Conservation (phyloP, 192 early-diverging fungal species). For the Coemansia brasiliensis region DNA sequence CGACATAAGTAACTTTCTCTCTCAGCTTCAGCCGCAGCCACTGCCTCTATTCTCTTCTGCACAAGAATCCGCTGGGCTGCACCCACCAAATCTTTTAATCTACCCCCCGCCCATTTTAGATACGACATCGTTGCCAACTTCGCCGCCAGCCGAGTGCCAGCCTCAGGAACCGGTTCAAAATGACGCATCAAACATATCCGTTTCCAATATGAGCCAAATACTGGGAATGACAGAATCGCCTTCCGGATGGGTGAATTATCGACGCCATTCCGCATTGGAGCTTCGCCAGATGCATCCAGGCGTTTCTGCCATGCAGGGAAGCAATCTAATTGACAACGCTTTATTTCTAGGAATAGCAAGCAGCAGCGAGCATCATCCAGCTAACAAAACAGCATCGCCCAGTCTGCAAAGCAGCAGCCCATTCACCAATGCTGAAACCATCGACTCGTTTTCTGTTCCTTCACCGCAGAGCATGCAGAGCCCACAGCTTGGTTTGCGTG, state of each 20-base stretch:
- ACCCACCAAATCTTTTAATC: too few species aligned
- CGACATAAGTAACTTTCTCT: neutral
- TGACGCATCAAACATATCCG: too few species aligned
- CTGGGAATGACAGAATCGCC: neutral
- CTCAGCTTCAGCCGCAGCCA: neutral
- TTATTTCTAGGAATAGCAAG: neutral
- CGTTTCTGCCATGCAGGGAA: conserved; percentile 1
- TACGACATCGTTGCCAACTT: too few species aligned
- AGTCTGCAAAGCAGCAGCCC: conserved; percentile 6
- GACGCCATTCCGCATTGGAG: conserved; percentile 1
- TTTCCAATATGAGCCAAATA: neutral
- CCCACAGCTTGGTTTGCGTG: conserved; percentile 3
- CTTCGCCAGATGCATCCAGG: conserved; percentile 2
- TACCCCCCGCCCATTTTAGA: too few species aligned
- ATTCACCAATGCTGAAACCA: conserved; percentile 1
- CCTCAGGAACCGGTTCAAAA: too few species aligned
- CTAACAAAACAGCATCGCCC: neutral
- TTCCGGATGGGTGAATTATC: neutral
- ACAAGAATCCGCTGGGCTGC: too few species aligned
- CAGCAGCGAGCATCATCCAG: neutral
- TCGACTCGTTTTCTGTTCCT: conserved; percentile 3
- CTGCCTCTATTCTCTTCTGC: too few species aligned
- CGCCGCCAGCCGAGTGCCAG: too few species aligned
- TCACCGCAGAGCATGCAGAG: conserved; percentile 11
- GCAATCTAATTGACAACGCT: neutral